Conservation (phyloP, 192 early-diverging fungal genomes). For the Kickxella alabastrina region DNA sequence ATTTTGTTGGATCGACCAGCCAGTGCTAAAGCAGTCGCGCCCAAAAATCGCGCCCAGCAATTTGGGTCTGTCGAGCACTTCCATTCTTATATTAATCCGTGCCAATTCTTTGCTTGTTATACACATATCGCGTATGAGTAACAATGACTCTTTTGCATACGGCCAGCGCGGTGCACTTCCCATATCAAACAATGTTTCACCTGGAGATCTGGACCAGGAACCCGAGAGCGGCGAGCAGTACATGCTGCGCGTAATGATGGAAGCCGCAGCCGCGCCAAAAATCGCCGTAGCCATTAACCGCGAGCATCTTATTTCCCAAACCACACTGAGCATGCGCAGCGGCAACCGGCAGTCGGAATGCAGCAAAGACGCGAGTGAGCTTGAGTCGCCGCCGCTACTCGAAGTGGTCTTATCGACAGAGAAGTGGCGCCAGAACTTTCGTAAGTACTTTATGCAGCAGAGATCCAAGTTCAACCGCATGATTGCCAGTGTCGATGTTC, state of each 20-base stretch:
- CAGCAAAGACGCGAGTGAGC: too few relatives aligned
- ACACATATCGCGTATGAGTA: too few relatives aligned
- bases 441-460: constrained; percentile 8
- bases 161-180: constrained; percentile 35
- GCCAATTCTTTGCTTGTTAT: too few relatives aligned
- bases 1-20: too few relatives aligned
- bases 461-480: constrained; percentile 2
- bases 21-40: too few relatives aligned
- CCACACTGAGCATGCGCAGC: not conserved
- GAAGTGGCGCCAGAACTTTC: constrained; percentile 16
- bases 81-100: too few relatives aligned
- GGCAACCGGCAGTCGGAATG: too few relatives aligned
- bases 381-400: not conserved
- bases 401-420: not conserved
- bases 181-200: constrained; percentile 9
- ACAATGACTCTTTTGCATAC: constrained; percentile 2
- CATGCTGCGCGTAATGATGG: constrained; percentile 39
- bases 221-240: constrained; percentile 47
- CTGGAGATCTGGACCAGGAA: constrained; percentile 24
- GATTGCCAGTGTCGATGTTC: constrained; percentile 2
- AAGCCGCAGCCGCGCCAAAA: constrained; percentile 20
- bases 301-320: constrained; percentile 3
- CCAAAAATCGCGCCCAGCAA: too few relatives aligned
- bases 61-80: too few relatives aligned
- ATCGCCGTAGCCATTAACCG: constrained; percentile 17